Evolutionary conservation across 169 alveolate species (phyloP).

Genomic region (Plasmodium inui): DNA sequence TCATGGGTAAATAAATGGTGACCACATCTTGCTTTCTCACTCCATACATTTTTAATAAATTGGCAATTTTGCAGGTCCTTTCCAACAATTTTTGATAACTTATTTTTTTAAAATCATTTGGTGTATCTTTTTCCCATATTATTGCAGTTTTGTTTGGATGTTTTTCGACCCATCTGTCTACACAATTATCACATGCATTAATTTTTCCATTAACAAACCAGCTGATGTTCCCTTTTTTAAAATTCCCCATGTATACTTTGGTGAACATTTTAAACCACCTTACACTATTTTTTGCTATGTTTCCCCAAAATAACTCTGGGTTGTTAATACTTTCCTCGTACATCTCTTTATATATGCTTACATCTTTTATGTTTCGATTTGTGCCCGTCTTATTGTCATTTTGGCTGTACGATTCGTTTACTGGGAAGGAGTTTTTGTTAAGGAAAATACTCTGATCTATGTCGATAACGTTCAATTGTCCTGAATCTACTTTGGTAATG

Average conservation of each 20-base stretch:
- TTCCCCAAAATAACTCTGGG: conserved; percentile 85
- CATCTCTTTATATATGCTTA: conserved; percentile 77
- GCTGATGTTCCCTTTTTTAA: conserved; percentile 82
- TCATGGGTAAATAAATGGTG: conserved; percentile 97
- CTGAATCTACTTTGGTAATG: conserved; percentile 30
- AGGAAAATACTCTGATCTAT: conserved; percentile 59
- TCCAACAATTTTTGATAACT: conserved; percentile 87
- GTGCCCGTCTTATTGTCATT: conserved; percentile 26
- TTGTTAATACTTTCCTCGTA: conserved; percentile 79
- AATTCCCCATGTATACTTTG: conserved; percentile 77
- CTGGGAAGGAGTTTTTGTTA: conserved; percentile 36
- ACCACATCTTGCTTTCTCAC: conserved; percentile 95
- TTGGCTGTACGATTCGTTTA: conserved; percentile 25
- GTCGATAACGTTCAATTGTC: conserved; percentile 27
- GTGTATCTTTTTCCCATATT: conserved; percentile 92
- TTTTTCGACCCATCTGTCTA: conserved; percentile 94
- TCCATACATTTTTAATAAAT: conserved; percentile 92
- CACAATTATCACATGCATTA: conserved; percentile 94
- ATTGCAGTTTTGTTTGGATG: conserved; percentile 89
- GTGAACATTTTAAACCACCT: conserved; percentile 79
- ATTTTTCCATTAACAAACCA: conserved; percentile 93
- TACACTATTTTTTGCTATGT: conserved; percentile 72
- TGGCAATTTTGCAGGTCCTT: conserved; percentile 91
- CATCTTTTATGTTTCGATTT: conserved; percentile 34
- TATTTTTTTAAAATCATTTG: conserved; percentile 81